These are phyloP conservation scores for Nemania serpens DNA, from an alignment of 2,329 filamentous ascomycete species.

Conservation along the genomic window DNA sequence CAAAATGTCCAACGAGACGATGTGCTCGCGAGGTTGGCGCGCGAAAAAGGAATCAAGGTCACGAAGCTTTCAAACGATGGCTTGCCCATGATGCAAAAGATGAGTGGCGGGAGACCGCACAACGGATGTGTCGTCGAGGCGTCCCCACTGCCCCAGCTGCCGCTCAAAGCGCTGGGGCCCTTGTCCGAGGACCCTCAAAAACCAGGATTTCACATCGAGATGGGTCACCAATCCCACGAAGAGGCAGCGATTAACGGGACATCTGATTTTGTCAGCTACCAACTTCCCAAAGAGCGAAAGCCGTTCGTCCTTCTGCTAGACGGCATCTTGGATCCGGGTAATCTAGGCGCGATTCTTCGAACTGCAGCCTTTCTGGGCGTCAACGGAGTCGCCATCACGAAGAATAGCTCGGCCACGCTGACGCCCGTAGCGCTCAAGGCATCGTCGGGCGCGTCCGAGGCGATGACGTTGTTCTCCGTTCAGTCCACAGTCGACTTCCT, in stretches of 20 bases:
- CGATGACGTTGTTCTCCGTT: conserved; percentile 73
- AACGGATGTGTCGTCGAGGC: conserved; percentile 89
- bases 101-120: conserved; percentile 81
- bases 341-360: conserved; percentile 86
- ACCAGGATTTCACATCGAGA: conserved; percentile 60
- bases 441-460: conserved; percentile 85
- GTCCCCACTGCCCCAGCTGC: conserved; percentile 77
- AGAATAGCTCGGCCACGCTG: conserved; percentile 72
- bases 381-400: conserved; percentile 79
- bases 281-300: conserved; percentile 52
- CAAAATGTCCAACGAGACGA: conserved; percentile 53
- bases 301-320: conserved; percentile 78
- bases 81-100: conserved; percentile 76
- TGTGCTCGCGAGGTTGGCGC: conserved; percentile 53
- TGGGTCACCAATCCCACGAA: conserved; percentile 74
- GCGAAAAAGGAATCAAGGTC: conserved; percentile 56
- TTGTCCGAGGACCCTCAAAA: conserved; percentile 50
- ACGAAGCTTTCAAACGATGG: conserved; percentile 62
- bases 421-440: conserved; percentile 83
- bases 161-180: conserved; percentile 62
- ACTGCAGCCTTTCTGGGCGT: conserved; percentile 90
- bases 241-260: conserved; percentile 75
- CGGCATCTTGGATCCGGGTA: conserved; percentile 82
- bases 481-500: conserved; percentile 72
- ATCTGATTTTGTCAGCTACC: conserved; percentile 52